Evolutionary conservation across 2,329 filamentous ascomycete species (phyloP), one percentile per base, ranked within the genome.

Genomic region (Arthroderma sp.): DNA sequence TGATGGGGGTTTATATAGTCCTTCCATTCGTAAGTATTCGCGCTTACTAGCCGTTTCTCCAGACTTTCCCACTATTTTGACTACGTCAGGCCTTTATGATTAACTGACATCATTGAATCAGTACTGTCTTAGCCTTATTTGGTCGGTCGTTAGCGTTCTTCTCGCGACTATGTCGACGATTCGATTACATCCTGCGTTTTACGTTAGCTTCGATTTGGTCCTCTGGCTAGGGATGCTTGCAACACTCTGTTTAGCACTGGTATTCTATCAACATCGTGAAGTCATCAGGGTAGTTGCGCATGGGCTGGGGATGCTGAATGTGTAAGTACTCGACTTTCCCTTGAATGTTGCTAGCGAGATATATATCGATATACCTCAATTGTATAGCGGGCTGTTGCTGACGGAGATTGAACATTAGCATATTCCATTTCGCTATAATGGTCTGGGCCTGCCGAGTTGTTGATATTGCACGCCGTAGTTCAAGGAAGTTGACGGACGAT

Each of bases 361-460:
- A 11, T 27, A 8, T 32, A 9, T 6, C 29, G 10, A 6, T 11
- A 4, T 32, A 4, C n/a, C 27, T 42, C 27, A 22, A 22, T 22
- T 22, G 15, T 22, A 22, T 22, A 22, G 15, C 15, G 15, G 15
- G 15, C 15, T 22, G 15, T 22, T 22, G 15, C 15, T 22, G 15
- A 22, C 15, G 15, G 15, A 22, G 15, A 22, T 22, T 22, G 15
- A 22, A 22, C 15, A 22, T 22, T 30, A 46, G 44, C 15, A 15
- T 46, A 9, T 22, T 9, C 22, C 44, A 46, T 40, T 46, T 46
- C 29, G 40, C 36, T 10, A 38, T 46, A 10, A 42, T 46, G 11
- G 44, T 46, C 36, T 46, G 44, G 44, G 44, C 40, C 44, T 46
- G 44, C 36, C 36, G 22, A 31, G 40, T 40, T 32, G 40, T 43